Evolutionary conservation across 352 stramenopile genomes (phyloP), one percentile per base, ranked within the genome.

Genomic region (Phytophthora agathidicida): DNA sequence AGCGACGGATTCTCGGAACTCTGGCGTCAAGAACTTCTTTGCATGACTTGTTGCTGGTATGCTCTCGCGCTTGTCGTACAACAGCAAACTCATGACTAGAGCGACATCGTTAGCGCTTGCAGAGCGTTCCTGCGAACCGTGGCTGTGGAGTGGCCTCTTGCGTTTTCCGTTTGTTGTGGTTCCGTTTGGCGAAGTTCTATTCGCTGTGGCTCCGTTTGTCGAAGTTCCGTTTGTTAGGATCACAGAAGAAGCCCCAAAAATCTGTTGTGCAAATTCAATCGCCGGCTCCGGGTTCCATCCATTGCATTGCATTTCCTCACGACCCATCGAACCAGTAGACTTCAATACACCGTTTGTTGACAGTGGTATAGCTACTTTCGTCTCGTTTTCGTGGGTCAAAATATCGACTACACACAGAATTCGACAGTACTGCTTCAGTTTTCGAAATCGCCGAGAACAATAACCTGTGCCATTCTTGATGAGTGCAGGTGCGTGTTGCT

Each of bases 341-440:
- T n/a, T 13, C 27, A 24, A 13, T 39, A 24, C 16, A 17, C 59
- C 59, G 27, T 70, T 73, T 3, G 30, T 37, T 36, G 27, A 7
- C 17, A 36, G 14, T 1, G 33, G 1, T 11, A 50, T 16, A 14
- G 37, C 23, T 43, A 33, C 3, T 13, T 68, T 65, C 4, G 39
- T 39, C n/a, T 65, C 50, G 5, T 7, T 27, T 16, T 65, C 31
- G n/a, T n/a, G 32, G n/a, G 43, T 67, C 33, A 81, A 53, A 16
- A 73, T 48, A 38, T 85, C 75, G 24, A 85, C 28, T 14, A 85
- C 63, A 24, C 69, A 85, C 3, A 85, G 49, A 11, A 85, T 75
- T 24, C 54, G 63, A 30, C 61, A 74, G 28, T 75, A 68, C 17
- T 75, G 33, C 24, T 71, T 24, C 5, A 82, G 32, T 54, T 64